These are phyloP conservation scores for Mortierella sp. DNA, from an alignment of 371 early-diverging fungal species.

Conservation along the genomic window DNA sequence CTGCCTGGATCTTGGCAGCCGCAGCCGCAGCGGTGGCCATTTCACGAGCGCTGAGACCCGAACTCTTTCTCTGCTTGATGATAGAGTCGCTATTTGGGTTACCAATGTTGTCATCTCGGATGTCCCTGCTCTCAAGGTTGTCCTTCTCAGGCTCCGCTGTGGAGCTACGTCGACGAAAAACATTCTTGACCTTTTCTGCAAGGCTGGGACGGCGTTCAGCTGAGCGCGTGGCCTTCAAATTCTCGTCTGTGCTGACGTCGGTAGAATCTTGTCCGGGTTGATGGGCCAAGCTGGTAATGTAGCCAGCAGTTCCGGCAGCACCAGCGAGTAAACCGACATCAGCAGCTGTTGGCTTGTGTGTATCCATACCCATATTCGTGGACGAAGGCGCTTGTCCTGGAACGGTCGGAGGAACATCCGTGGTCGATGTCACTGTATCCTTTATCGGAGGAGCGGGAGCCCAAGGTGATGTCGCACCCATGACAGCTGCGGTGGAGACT, in stretches of 20 bases:
- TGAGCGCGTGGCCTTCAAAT: not conserved
- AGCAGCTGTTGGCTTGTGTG: not conserved
- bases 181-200: slow-evolving; percentile 24
- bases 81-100: not conserved
- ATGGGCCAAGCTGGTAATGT: not conserved
- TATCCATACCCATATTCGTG: not conserved
- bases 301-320: not conserved
- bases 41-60: not conserved
- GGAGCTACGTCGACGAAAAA: slow-evolving; percentile 28
- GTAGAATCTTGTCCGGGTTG: too few relatives aligned
- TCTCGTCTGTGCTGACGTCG: not conserved
- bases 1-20: not conserved
- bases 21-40: not conserved
- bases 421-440: slow-evolving; percentile 13
- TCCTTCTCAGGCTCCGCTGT: slow-evolving; percentile 1
- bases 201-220: slow-evolving; percentile 3
- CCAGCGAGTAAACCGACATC: not conserved
- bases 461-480: slow-evolving; percentile 17
- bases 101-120: not conserved
- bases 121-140: not conserved
- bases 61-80: not conserved
- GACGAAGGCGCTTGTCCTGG: slow-evolving; percentile 1
- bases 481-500: slow-evolving; percentile 15
- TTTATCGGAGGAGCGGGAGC: slow-evolving; percentile 22
- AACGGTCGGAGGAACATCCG: slow-evolving; percentile 1